Base-by-base conservation (phyloP, 2,329 filamentous ascomycete genomes). In the Remersonia thermophila region DNA sequence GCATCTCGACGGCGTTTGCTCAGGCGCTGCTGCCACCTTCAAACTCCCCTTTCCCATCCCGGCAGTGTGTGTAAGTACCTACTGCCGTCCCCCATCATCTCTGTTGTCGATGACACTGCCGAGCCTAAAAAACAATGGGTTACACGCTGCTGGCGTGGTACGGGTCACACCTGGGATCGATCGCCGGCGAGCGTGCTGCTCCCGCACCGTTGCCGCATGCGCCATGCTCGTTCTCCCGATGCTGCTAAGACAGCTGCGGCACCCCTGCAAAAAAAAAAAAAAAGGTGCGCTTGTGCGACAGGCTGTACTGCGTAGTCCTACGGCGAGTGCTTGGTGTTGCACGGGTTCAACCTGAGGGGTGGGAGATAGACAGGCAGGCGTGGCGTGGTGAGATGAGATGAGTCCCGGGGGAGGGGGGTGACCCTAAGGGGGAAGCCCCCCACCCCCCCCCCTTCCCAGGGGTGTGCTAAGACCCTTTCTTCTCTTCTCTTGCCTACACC, bases 161-260 rank as follows among this genome's bases (percentile, higher is more conserved):
- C 47, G 50, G 55, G 53, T 53, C 54, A 60, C 54, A 60, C 59
- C 51, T 52, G 48, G 52, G 48, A 51, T 39, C 40, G 40, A 44
- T 43, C 43, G 40, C 44, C 37, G 36, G 45, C 20, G 20, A 23
- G 20, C 52, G 50, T 53, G 46, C 49, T 36, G 51, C 48, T 50
- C 52, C 47, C 50, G 50, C 43, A 48, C 51, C 48, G 48, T 55
- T 51, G 51, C 53, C 51, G 51, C 51, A 51, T 50, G 53, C 51
- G 53, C 54, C 55, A 53, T 58, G 51, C 51, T 56, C 47, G 49
- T 52, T 51, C 46, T 59, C 54, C 58, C 57, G 57, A 60, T 38
- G 36, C 49, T 55, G 57, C 49, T 56, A 54, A 55, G 54, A 15
- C 30, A 6, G 20, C 9, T 23, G 20, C 20, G 20, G 20, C 9